Evolutionary conservation across 75 land plant genomes (phyloP).

Genomic region (Isoetes taiwanensis): DNA sequence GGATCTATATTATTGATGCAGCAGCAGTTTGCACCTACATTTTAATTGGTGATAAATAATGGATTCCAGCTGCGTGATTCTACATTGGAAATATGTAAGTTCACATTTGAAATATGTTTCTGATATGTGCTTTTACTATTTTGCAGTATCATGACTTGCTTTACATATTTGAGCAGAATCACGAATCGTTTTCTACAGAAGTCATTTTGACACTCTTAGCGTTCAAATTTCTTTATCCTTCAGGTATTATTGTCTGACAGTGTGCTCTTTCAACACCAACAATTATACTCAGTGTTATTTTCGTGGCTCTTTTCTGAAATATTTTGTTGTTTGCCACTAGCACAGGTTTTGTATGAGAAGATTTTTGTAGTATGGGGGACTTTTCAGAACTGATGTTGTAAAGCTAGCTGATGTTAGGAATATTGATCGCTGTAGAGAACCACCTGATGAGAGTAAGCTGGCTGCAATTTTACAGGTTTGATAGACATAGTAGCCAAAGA

Average conservation of each 20-base stretch:
- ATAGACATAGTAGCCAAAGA: too few relatives aligned
- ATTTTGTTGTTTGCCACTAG: slow-evolving; percentile 84
- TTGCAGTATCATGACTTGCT: slow-evolving; percentile 90
- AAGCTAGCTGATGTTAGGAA: slow-evolving; percentile 75
- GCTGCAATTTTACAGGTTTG: too few relatives aligned
- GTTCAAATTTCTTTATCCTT: slow-evolving; percentile 89
- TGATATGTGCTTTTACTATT: too few relatives aligned
- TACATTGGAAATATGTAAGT: too few relatives aligned
- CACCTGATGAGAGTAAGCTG: slow-evolving; percentile 85
- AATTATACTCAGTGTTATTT: too few relatives aligned
- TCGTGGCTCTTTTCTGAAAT: slow-evolving; percentile 85
- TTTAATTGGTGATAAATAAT: too few relatives aligned
- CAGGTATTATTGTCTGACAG: slow-evolving; percentile 32
- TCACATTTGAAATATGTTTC: too few relatives aligned
- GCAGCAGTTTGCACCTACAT: too few relatives aligned
- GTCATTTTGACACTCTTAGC: slow-evolving; percentile 91
- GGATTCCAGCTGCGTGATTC: too few relatives aligned
- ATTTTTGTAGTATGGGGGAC: slow-evolving; percentile 90
- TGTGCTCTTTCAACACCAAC: background rate
- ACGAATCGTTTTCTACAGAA: slow-evolving; percentile 94
- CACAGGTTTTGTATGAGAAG: slow-evolving; percentile 80
- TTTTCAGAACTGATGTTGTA: slow-evolving; percentile 87
- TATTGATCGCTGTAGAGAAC: slow-evolving; percentile 86
- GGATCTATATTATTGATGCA: too few relatives aligned
- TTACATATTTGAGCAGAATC: slow-evolving; percentile 90